These are phyloP conservation scores for Tilletia setariae DNA, from an alignment of 1,284 basidiomycete species.

Conservation along the genomic window DNA sequence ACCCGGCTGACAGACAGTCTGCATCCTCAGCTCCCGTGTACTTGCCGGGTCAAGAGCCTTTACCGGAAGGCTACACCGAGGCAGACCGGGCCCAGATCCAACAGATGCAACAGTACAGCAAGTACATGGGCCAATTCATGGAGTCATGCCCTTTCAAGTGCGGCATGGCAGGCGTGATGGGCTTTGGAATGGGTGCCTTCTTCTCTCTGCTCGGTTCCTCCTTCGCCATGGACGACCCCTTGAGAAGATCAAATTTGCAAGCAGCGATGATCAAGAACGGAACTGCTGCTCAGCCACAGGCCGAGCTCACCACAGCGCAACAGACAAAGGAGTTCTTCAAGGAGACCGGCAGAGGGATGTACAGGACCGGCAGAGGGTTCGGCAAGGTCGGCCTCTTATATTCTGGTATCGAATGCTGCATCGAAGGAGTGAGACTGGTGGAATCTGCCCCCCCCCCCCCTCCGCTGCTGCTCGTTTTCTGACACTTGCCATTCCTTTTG, in stretches of 20 bases:
- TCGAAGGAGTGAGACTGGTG: constrained; percentile 77
- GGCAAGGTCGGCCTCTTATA: constrained; percentile 92
- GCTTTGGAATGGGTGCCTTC: constrained; percentile 87
- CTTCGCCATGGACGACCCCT: constrained; percentile 90
- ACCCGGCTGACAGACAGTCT: not conserved
- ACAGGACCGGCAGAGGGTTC: constrained; percentile 82
- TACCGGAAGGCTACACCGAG: constrained; percentile 76
- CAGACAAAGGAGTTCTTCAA: constrained; percentile 83
- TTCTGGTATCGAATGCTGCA: constrained; percentile 88
- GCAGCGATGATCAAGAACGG: constrained; percentile 21
- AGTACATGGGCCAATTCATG: constrained; percentile 68
- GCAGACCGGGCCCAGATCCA: constrained; percentile 69
- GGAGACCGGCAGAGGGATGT: constrained; percentile 93
- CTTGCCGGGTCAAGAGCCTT: constrained; percentile 57
- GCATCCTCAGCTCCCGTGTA: constrained; percentile 23
- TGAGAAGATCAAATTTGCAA: constrained; percentile 35
- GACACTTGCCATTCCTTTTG: not conserved
- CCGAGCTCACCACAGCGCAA: constrained; percentile 57
- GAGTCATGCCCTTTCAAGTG: constrained; percentile 83
- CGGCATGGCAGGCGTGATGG: constrained; percentile 69
- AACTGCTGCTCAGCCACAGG: constrained; percentile 19
- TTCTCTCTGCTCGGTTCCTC: constrained; percentile 93
- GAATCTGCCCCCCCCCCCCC: not conserved
- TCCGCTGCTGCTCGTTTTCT: not conserved
- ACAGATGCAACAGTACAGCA: constrained; percentile 72